Evolutionary conservation across 2,329 filamentous ascomycete genomes (phyloP).

Genomic region (Aspergillus texensis): DNA sequence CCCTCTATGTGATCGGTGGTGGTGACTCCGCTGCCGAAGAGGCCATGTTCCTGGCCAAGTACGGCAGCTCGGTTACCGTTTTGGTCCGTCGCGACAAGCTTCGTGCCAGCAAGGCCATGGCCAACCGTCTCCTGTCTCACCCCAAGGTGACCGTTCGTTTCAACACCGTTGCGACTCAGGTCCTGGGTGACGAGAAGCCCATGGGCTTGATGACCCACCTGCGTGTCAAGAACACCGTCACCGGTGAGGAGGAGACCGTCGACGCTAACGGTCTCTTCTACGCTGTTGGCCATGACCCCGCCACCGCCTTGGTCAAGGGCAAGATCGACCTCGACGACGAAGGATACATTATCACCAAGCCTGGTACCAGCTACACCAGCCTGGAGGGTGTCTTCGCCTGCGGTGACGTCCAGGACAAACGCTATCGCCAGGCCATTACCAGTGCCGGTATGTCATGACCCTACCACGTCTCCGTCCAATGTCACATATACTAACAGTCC

Average conservation of each 20-base stretch:
- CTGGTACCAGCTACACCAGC: conserved; percentile 85
- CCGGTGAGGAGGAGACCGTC: conserved; percentile 77
- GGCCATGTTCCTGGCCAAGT: conserved; percentile 96
- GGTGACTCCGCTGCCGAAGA: conserved; percentile 97
- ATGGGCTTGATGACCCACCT: conserved; percentile 84
- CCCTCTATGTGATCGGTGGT: conserved; percentile 90
- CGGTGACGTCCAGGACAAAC: conserved; percentile 98
- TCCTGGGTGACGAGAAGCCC: conserved; percentile 77
- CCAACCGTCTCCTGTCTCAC: conserved; percentile 76
- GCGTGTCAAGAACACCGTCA: conserved; percentile 76
- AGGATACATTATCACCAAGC: conserved; percentile 85
- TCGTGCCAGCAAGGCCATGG: conserved; percentile 89
- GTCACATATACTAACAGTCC: conserved; percentile 22
- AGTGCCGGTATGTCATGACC: conserved; percentile 74
- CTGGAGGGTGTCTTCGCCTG: conserved; percentile 92
- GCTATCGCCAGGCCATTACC: conserved; percentile 95
- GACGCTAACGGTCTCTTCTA: conserved; percentile 95
- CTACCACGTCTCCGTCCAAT: background rate
- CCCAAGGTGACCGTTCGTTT: conserved; percentile 90
- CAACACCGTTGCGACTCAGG: conserved; percentile 78
- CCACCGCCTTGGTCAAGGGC: conserved; percentile 84
- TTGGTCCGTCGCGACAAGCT: conserved; percentile 86
- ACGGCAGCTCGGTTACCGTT: conserved; percentile 91
- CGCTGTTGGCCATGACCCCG: conserved; percentile 94
- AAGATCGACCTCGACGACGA: conserved; percentile 87